Evolutionary conservation across 2,329 filamentous ascomycete species (phyloP), one percentile per base, ranked within the genome.

Genomic region (Xylariales sp.): DNA sequence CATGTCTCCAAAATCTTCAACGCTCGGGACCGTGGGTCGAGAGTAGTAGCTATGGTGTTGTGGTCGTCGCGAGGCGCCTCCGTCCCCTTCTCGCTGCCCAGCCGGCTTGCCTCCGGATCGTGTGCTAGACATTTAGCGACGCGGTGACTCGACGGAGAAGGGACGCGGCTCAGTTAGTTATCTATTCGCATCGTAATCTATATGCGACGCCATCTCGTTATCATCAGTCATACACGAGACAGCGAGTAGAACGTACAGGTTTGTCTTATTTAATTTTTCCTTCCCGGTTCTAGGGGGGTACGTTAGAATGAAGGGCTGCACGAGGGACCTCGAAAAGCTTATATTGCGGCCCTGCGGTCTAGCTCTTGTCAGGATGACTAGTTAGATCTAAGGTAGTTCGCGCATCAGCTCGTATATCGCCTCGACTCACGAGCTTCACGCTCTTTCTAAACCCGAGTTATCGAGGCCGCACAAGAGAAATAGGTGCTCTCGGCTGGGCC

Each of bases 1-100:
- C 55, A 87, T 75, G 5, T 78, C 67, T 32, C 57, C 68, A 2
- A 65, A 56, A 46, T 63, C 62, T 28, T 72, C 65, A n/a, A 60
- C 50, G 45, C 41, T 67, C 46, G 67, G 63, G 48, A 70, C 67
- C 34, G 63, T 60, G 60, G 72, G 70, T 34, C 61, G 69, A 30
- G 64, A 61, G 53, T 68, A 68, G 41, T 45, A 63, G 28, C 28
- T 63, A 36, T 64, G 57, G 7, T 62, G 58, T 39, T 55, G 59
- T 14, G 12, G 39, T 61, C 54, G 45, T 14, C 41, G 49, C 23
- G 43, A 64, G 43, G 30, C 28, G 18, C 14, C 28, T 32, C 34
- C 14, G 32, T 53, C 50, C 28, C 67, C 64, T 61, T 64, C 36
- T 36, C 14, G 62, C 43, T 52, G 53, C 53, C 65, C 57, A 12